Base-by-base conservation (phyloP, 2,329 filamentous ascomycete genomes). In the Exophiala alcalophila region DNA sequence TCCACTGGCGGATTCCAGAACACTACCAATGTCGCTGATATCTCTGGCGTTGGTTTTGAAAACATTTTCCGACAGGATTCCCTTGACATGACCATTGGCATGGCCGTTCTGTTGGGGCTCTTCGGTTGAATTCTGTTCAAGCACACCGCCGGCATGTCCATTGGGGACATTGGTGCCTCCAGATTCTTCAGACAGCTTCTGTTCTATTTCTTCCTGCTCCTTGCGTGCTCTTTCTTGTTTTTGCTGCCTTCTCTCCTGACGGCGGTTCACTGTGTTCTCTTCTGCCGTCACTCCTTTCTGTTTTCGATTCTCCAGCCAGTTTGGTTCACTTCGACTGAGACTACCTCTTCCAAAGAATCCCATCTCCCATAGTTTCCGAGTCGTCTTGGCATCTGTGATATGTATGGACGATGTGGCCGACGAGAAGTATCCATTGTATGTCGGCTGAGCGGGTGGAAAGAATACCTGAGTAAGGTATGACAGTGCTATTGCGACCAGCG, bases 331-430 rank as follows among this genome's bases (percentile, higher is more conserved):
- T 57, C 94, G 81, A 69, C 90, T 96, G 45, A 97, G 71, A 56
- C 74, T 91, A 30, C 92, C 92, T 65, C 96, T 96, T 33, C 94
- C 94, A 65, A 91, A 98, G 67, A 98, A 98, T 4, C 92, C 92
- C 69, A 94, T 87, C 65, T 95, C 86, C 92, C 94, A 98, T 16
- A 98, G 67, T 1, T 83, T 87, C 40, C 84, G 76, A 50, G 94
- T 83, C 3, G 87, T 83, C 41, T 74, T 73, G 18, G 80, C 72
- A 62, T 96, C 84, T 12, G 80, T 87, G 43, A 98, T 75, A 61
- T 95, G 87, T 11, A 98, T 77, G 0, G 89, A 92, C 20, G 83
- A 80, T 3, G 88, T 94, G 43, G 83, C 78, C 2, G 78, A 67
- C n/a, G 88, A 91, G 74, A 91, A 96, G 53, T 84, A 77, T 36